Percentiles rank a stretch among this genome's conserved stretches.
These are phyloP conservation scores for Acer yangbiense DNA, from an alignment of 345 rosid genomes.

Conservation along the genomic window DNA sequence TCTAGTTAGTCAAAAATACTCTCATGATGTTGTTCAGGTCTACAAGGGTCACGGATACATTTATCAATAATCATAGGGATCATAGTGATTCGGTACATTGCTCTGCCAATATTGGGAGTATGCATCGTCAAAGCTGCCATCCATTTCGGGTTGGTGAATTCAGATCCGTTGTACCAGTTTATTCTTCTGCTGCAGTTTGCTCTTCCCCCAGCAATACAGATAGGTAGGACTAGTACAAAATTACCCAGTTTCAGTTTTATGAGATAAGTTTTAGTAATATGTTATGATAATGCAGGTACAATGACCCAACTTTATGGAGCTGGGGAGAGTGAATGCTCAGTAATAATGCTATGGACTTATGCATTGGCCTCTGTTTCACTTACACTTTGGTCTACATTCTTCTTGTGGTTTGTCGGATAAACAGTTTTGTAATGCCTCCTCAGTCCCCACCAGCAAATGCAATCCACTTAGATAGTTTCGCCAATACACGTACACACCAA, in stretches of 20 bases:
- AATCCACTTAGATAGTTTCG: neutral
- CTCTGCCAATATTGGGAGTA: slow-evolving; percentile 41
- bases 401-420: slow-evolving; percentile 40
- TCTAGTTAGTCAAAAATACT: neutral
- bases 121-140: slow-evolving; percentile 36
- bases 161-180: slow-evolving; percentile 48
- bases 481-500: too few relatives aligned
- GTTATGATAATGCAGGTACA: slow-evolving; percentile 33
- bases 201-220: slow-evolving; percentile 53
- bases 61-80: slow-evolving; percentile 34
- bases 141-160: slow-evolving; percentile 32
- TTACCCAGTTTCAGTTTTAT: neutral
- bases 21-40: slow-evolving; percentile 33
- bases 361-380: slow-evolving; percentile 38
- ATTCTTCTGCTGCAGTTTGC: slow-evolving; percentile 59
- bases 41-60: slow-evolving; percentile 39
- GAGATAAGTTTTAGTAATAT: neutral
- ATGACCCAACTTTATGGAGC: slow-evolving; percentile 42
- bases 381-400: slow-evolving; percentile 50
- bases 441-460: neutral
- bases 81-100: slow-evolving; percentile 33
- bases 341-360: slow-evolving; percentile 44
- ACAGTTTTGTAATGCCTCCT: neutral
- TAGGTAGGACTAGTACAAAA: slow-evolving; percentile 29
- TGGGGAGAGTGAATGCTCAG: slow-evolving; percentile 46